phyloP scores from a whole-genome alignment of 352 stramenopile genomes.

The Plasmopara muralis region DNA sequence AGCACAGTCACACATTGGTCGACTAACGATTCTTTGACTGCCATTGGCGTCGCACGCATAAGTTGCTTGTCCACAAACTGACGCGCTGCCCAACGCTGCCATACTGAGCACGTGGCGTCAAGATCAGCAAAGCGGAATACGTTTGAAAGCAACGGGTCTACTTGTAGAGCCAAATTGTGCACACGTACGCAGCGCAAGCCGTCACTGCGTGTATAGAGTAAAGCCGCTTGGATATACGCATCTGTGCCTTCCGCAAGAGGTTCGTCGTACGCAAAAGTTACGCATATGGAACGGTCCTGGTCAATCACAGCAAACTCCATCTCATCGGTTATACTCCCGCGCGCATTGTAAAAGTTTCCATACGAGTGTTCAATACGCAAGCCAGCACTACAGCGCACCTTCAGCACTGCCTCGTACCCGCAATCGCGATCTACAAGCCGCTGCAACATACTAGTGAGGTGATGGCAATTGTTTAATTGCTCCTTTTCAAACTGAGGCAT shows the following conservation, averaged over 20 bases:
- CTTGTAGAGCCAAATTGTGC: slow-evolving; percentile 83
- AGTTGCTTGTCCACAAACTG: slow-evolving; percentile 77
- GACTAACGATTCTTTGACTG: slow-evolving; percentile 74
- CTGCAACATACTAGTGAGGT: slow-evolving; percentile 69
- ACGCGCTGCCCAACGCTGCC: slow-evolving; percentile 70
- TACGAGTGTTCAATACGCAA: slow-evolving; percentile 82
- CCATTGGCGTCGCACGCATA: slow-evolving; percentile 68
- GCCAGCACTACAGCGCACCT: slow-evolving; percentile 80
- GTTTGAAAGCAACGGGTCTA: slow-evolving; percentile 74
- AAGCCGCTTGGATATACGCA: slow-evolving; percentile 81
- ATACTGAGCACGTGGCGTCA: slow-evolving; percentile 82
- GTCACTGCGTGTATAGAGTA: slow-evolving; percentile 85
- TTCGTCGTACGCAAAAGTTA: slow-evolving; percentile 87
- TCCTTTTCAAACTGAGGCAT: slow-evolving; percentile 86
- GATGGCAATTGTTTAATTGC: slow-evolving; percentile 69
- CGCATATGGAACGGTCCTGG: slow-evolving; percentile 77
- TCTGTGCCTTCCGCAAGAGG: slow-evolving; percentile 60
- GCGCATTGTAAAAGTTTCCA: slow-evolving; percentile 69
- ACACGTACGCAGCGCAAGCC: slow-evolving; percentile 86
- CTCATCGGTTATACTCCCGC: slow-evolving; percentile 64
- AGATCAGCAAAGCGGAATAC: slow-evolving; percentile 86
- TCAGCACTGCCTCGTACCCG: slow-evolving; percentile 84
- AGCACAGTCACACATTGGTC: slow-evolving; percentile 85
- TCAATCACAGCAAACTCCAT: slow-evolving; percentile 87
- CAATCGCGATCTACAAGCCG: slow-evolving; percentile 65